Percentiles rank a stretch among this genome's conserved stretches.
Conservation (phyloP, 495 filamentous ascomycete genomes). For the Elaphomyces granulatus region DNA sequence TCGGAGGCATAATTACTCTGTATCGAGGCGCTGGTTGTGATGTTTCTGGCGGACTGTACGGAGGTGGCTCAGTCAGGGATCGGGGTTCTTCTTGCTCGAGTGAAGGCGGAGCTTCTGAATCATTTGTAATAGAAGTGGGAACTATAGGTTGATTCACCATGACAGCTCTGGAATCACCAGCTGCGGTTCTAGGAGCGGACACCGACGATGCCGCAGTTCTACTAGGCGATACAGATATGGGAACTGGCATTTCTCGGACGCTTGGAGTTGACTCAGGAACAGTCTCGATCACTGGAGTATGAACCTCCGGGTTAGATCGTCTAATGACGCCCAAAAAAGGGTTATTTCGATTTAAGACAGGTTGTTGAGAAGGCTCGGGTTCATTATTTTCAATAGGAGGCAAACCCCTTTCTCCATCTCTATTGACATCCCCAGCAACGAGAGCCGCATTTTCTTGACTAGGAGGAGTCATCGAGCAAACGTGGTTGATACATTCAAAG, state of each 20-base stretch:
- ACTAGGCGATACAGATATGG: neutral
- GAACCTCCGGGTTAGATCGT: neutral
- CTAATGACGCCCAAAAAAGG: neutral
- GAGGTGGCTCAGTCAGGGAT: conserved; percentile 8
- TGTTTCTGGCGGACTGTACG: conserved; percentile 16
- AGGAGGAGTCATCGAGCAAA: conserved; percentile 28
- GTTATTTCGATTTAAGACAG: neutral
- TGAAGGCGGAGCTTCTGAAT: neutral
- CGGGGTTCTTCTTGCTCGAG: neutral
- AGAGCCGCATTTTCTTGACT: conserved; percentile 1
- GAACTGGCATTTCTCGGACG: neutral
- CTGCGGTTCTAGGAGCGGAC: neutral
- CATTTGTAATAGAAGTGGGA: too few species aligned
- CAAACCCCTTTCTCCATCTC: conserved; percentile 2
- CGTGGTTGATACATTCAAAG: conserved; percentile 36
- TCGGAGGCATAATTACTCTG: conserved; percentile 13
- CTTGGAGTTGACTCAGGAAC: neutral
- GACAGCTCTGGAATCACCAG: neutral
- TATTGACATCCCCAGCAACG: neutral
- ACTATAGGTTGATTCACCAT: neutral
- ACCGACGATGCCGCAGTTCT: neutral
- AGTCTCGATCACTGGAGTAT: neutral
- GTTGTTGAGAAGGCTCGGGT: neutral
- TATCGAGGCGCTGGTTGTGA: conserved; percentile 6
- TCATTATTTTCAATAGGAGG: conserved; percentile 4